phyloP scores from a whole-genome alignment of 1,284 basidiomycete species.

The Microbotryum silenes-acaulis region DNA sequence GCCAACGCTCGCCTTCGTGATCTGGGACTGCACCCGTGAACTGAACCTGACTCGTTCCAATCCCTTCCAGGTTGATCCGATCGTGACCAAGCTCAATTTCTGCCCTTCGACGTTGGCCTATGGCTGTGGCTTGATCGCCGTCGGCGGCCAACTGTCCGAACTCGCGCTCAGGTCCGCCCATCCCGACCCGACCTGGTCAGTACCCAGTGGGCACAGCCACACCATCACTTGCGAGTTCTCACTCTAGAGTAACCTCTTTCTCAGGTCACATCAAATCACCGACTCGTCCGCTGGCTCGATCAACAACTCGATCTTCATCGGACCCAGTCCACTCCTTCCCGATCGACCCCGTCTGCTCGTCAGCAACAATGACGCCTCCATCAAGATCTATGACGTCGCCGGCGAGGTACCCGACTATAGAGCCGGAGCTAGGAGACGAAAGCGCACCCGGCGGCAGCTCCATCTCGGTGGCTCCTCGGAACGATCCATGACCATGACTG shows the following conservation, averaged over 20 bases:
- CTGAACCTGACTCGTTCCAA: not conserved
- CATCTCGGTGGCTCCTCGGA: not conserved
- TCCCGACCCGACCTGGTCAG: constrained; percentile 18
- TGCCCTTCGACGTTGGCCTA: constrained; percentile 51
- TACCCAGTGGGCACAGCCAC: not conserved
- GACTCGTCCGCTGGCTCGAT: constrained; percentile 55
- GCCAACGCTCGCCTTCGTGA: too few species aligned
- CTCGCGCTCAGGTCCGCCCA: constrained; percentile 53
- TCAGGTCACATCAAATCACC: constrained; percentile 26
- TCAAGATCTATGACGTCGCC: constrained; percentile 66
- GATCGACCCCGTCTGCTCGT: constrained; percentile 62
- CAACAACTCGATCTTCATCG: constrained; percentile 73
- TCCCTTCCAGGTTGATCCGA: not conserved
- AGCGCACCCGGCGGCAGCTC: not conserved
- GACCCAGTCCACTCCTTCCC: constrained; percentile 45
- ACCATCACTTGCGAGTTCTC: constrained; percentile 18
- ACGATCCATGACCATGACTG: not conserved
- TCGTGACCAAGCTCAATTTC: constrained; percentile 40
- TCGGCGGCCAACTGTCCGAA: constrained; percentile 72
- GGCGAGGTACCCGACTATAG: constrained; percentile 12
- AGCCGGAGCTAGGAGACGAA: not conserved
- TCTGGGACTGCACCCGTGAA: not conserved
- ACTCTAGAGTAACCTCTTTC: constrained; percentile 32
- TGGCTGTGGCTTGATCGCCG: constrained; percentile 57
- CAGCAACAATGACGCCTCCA: constrained; percentile 71